These are phyloP conservation scores for Bocquillonia castaneifolia DNA, from an alignment of 441 rosid species.

Conservation along the genomic window DNA sequence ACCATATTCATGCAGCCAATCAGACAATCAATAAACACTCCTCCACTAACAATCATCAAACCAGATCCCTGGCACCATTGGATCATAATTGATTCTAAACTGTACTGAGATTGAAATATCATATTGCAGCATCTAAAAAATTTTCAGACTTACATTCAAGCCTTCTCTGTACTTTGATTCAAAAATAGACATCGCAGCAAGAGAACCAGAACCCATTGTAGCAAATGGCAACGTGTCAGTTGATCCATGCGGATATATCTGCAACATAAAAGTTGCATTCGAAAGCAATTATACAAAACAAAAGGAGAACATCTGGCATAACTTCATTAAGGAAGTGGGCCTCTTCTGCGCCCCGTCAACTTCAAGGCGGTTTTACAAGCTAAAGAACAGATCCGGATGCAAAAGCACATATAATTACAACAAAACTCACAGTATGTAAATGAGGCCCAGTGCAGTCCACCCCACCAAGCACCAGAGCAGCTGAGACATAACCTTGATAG, in stretches of 20 bases:
- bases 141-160: conserved; percentile 56
- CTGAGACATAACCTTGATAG: conserved; percentile 83
- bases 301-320: no score
- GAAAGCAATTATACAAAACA: conserved; percentile 19
- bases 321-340: no score
- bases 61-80: not conserved
- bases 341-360: no score
- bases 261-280: conserved; percentile 23
- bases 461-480: conserved; percentile 97
- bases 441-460: conserved; percentile 95
- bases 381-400: not conserved
- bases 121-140: not conserved
- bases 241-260: conserved; percentile 98
- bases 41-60: not conserved
- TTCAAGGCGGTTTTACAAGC: not conserved
- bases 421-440: conserved; percentile 72
- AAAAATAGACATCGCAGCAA: conserved; percentile 93
- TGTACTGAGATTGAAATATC: not conserved
- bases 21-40: not conserved
- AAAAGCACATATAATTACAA: not conserved
- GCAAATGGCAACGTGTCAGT: conserved; percentile 93
- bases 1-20: not conserved
- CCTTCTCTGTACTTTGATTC: conserved; percentile 92
- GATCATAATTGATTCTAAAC: not conserved
- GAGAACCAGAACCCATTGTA: conserved; percentile 99